A percentile compares a stretch with the other conserved stretches of the same genome.
Evolutionary conservation across 495 filamentous ascomycete genomes (phyloP).

Genomic region (Penicillium robsamsonii): DNA sequence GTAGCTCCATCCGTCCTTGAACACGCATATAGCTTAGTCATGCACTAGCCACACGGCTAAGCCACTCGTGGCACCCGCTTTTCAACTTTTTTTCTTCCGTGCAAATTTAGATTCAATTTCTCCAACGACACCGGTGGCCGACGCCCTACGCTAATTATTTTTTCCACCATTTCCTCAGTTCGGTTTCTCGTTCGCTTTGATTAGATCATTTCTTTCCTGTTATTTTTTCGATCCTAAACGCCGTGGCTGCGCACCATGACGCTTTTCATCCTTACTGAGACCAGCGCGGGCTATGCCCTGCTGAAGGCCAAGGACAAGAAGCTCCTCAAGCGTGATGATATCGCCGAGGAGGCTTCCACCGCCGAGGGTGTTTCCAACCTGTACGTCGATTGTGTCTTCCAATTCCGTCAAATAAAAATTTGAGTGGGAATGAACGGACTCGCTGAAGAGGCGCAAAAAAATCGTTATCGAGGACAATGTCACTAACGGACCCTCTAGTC

Average conservation of each 20-base stretch:
- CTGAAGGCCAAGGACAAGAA: slow-evolving; percentile 99
- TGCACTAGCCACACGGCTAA: slow-evolving; percentile 24
- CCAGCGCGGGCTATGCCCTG: slow-evolving; percentile 92
- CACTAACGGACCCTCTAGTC: slow-evolving; percentile 49
- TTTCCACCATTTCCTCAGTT: slow-evolving; percentile 19
- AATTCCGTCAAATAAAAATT: slow-evolving; percentile 4
- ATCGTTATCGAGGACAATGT: slow-evolving; percentile 21
- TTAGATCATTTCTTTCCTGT: slow-evolving; percentile 4
- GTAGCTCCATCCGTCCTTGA: slow-evolving; percentile 22
- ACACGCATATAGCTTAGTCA: slow-evolving; percentile 23
- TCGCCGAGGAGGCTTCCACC: slow-evolving; percentile 68
- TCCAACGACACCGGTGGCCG: slow-evolving; percentile 29
- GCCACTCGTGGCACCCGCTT: slow-evolving; percentile 25
- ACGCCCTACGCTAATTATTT: slow-evolving; percentile 22
- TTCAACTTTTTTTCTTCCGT: slow-evolving; percentile 35
- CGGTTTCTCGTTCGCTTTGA: slow-evolving; percentile 4
- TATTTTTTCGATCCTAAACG: slow-evolving; percentile 26
- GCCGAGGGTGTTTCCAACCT: slow-evolving; percentile 83
- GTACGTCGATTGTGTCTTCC: slow-evolving; percentile 53
- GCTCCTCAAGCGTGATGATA: slow-evolving; percentile 80
- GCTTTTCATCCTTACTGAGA: slow-evolving; percentile 85
- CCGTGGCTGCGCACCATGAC: slow-evolving; percentile 56
- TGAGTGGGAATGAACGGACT: slow-evolving; percentile 11
- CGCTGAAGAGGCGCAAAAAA: slow-evolving; percentile 23
- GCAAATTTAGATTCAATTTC: slow-evolving; percentile 34